These are phyloP conservation scores for Fusarium transvaalense DNA, from an alignment of 2,329 filamentous ascomycete species.

Conservation along the genomic window DNA sequence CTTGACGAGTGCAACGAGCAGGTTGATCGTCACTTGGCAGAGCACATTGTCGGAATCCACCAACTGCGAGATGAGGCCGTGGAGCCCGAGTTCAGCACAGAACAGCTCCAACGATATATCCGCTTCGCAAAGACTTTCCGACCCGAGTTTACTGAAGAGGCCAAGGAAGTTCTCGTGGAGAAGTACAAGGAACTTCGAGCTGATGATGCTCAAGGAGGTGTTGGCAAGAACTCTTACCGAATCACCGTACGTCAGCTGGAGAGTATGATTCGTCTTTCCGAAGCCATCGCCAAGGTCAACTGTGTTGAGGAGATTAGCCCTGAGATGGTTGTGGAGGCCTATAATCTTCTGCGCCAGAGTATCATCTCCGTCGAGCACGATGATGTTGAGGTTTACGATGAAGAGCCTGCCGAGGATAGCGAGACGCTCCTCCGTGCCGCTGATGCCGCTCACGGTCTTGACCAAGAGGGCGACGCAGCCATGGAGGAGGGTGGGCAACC, in stretches of 20 bases:
- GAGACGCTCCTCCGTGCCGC: conserved; percentile 59
- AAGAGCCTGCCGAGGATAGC: conserved; percentile 62
- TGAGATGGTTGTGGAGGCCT: conserved; percentile 91
- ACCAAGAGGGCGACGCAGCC: conserved; percentile 61
- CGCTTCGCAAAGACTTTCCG: conserved; percentile 95
- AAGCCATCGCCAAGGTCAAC: conserved; percentile 98
- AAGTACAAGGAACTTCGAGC: conserved; percentile 96
- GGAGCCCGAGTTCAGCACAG: conserved; percentile 92
- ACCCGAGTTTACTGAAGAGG: conserved; percentile 89
- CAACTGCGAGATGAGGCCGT: conserved; percentile 93
- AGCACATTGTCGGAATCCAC: conserved; percentile 95
- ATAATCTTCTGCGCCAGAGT: conserved; percentile 88
- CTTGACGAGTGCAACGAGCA: conserved; percentile 96
- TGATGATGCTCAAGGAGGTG: conserved; percentile 93
- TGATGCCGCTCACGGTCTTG: conserved; percentile 58
- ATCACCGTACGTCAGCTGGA: conserved; percentile 98
- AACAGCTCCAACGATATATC: conserved; percentile 96
- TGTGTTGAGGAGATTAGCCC: conserved; percentile 91
- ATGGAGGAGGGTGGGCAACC: conserved; percentile 57
- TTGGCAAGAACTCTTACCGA: conserved; percentile 94
- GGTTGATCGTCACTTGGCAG: conserved; percentile 89
- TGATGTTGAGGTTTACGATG: conserved; percentile 92
- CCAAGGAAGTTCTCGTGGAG: conserved; percentile 85
- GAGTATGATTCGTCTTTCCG: conserved; percentile 92
- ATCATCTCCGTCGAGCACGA: conserved; percentile 99